A percentile compares a stretch with the other conserved stretches of the same genome.
Conservation (phyloP, 139 green algal species). For the Closterium sp. region DNA sequence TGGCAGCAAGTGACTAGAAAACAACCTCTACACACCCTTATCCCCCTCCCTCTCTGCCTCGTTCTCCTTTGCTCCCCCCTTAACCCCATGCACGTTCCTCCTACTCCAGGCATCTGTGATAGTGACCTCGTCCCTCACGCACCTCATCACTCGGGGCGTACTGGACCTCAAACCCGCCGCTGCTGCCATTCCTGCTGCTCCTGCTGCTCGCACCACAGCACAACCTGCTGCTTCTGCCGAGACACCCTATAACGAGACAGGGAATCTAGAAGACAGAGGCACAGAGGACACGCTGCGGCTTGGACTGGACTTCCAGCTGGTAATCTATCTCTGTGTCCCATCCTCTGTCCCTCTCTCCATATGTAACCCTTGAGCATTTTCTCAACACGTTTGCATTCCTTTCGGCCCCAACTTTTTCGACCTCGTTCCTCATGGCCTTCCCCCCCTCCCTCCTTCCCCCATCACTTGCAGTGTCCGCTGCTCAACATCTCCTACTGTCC, state of each 20-base stretch:
- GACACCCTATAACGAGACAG: not conserved
- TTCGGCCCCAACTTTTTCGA: too few relatives aligned
- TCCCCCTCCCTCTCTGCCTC: too few relatives aligned
- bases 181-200: not conserved
- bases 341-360: too few relatives aligned
- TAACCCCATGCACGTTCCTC: not conserved
- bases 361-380: too few relatives aligned
- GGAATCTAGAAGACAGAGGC: not conserved
- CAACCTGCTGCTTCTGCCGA: not conserved
- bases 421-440: too few relatives aligned
- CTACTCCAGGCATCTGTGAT: not conserved
- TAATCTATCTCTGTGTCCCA: not conserved
- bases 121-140: not conserved
- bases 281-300: not conserved
- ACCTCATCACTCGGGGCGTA: not conserved
- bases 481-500: slow-evolving; percentile 69
- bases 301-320: not conserved
- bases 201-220: not conserved
- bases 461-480: slow-evolving; percentile 52
- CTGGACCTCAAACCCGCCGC: not conserved
- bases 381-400: too few relatives aligned
- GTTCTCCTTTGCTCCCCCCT: too few relatives aligned
- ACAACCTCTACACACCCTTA: not conserved
- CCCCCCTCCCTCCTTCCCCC: too few relatives aligned
- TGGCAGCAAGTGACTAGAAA: too few relatives aligned